Conservation (phyloP, 1,284 basidiomycete species). For the Tausonia pullulans region DNA sequence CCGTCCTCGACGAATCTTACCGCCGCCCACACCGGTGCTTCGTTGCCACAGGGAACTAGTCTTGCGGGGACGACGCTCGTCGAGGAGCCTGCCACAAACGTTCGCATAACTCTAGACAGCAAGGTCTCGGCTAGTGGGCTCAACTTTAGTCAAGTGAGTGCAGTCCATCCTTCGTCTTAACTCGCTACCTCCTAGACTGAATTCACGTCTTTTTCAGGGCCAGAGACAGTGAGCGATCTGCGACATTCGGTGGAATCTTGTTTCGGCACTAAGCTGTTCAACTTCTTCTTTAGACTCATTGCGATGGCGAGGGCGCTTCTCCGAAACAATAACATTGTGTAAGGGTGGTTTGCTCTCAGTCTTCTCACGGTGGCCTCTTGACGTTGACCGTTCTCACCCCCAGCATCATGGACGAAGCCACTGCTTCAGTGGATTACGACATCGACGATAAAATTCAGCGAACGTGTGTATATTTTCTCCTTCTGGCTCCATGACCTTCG, state of each 20-base stretch:
- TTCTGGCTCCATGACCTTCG: no score
- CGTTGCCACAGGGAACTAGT: no score
- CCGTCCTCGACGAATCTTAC: neutral
- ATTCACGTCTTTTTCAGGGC: no score
- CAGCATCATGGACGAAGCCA: constrained; percentile 66
- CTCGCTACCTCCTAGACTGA: no score
- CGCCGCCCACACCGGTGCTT: no score
- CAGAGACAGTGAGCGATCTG: no score
- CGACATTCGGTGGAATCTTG: no score
- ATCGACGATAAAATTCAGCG: constrained; percentile 56
- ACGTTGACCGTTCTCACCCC: neutral
- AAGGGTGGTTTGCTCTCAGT: neutral
- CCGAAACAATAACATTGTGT: constrained; percentile 41
- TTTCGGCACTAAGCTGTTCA: no score
- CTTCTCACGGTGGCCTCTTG: neutral
- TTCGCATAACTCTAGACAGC: constrained; percentile 52
- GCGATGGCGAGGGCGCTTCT: constrained; percentile 58
- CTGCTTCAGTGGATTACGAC: constrained; percentile 65
- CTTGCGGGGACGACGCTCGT: neutral
- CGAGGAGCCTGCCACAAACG: constrained; percentile 37
- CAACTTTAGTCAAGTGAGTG: no score
- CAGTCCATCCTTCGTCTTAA: no score
- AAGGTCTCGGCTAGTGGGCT: constrained; percentile 43
- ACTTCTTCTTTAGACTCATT: constrained; percentile 39
- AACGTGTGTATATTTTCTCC: no score